phyloP scores from a whole-genome alignment of 148 eudicot genomes.

The Amaranthus palmeri region DNA sequence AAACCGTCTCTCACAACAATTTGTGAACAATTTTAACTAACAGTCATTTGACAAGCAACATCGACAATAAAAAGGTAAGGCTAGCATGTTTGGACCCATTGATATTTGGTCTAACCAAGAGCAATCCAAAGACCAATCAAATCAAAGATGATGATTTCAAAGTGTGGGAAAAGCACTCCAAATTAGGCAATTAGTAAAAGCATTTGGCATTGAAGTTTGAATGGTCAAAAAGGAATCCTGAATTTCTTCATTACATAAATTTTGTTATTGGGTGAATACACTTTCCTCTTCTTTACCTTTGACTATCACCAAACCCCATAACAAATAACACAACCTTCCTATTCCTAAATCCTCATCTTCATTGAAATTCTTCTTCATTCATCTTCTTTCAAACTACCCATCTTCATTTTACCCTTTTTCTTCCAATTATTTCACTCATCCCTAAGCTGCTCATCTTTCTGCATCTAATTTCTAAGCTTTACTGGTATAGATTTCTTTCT shows the following conservation, averaged over 20 bases:
- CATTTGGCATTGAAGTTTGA: constrained; percentile 29
- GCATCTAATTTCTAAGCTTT: neutral
- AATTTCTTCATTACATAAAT: neutral
- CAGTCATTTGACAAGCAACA: too few species aligned
- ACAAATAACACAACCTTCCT: constrained; percentile 11
- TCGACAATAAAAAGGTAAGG: too few species aligned
- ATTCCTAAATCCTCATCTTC: neutral
- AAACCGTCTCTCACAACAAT: too few species aligned
- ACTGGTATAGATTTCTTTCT: constrained; percentile 17
- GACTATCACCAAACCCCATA: constrained; percentile 40
- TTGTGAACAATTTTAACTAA: too few species aligned
- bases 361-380: neutral
- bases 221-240: constrained; percentile 38
- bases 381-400: constrained; percentile 6
- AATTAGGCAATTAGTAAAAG: constrained; percentile 11
- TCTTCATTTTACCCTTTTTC: constrained; percentile 4
- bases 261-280: neutral
- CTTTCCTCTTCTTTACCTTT: constrained; percentile 16
- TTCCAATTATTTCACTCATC: neutral
- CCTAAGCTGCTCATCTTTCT: too few species aligned
- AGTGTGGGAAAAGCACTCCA: neutral
- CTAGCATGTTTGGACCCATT: neutral
- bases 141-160: neutral
- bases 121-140: constrained; percentile 2
- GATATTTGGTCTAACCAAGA: neutral